Percentiles rank a stretch among this genome's conserved stretches.
Evolutionary conservation across 2,329 filamentous ascomycete genomes (phyloP).

Genomic region (Alternaria consortialis): DNA sequence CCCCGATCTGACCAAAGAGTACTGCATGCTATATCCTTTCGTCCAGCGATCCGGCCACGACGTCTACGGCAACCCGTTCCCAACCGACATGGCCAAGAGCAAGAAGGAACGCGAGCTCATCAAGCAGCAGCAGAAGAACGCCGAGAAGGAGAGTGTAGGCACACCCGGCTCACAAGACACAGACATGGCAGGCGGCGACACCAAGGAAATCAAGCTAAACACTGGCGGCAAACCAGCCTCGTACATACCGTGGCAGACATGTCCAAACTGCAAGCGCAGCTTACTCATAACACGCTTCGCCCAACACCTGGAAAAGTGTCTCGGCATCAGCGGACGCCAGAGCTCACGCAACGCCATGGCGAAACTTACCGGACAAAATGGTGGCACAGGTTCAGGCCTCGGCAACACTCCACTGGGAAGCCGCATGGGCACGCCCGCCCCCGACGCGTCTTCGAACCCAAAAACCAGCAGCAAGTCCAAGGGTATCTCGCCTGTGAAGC

Average conservation of each 20-base stretch:
- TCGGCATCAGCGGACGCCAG: conserved; percentile 65
- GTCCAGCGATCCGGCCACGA: conserved; percentile 79
- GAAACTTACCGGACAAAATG: conserved; percentile 52
- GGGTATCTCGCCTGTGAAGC: conserved; percentile 40
- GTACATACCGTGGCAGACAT: conserved; percentile 64
- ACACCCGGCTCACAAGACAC: conserved; percentile 58
- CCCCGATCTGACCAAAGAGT: conserved; percentile 66
- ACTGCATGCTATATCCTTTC: conserved; percentile 82
- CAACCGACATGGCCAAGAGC: conserved; percentile 77
- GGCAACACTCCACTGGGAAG: conserved; percentile 56
- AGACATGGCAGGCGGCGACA: conserved; percentile 46
- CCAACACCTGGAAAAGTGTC: conserved; percentile 68
- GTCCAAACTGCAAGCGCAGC: conserved; percentile 68
- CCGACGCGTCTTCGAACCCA: conserved; percentile 26
- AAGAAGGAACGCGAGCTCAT: conserved; percentile 72
- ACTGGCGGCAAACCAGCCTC: conserved; percentile 57
- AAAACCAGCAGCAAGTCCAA: conserved; percentile 42
- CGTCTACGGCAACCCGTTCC: conserved; percentile 84
- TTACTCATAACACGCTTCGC: conserved; percentile 68
- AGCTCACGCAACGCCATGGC: conserved; percentile 61
- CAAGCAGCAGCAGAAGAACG: conserved; percentile 53
- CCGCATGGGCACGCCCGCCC: conserved; percentile 53
- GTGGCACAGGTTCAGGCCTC: conserved; percentile 51
- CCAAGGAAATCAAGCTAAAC: conserved; percentile 58
- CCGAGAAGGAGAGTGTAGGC: conserved; percentile 55